Conservation (phyloP, 176 grass and related monocot species). For the Triticum dicoccoides region DNA sequence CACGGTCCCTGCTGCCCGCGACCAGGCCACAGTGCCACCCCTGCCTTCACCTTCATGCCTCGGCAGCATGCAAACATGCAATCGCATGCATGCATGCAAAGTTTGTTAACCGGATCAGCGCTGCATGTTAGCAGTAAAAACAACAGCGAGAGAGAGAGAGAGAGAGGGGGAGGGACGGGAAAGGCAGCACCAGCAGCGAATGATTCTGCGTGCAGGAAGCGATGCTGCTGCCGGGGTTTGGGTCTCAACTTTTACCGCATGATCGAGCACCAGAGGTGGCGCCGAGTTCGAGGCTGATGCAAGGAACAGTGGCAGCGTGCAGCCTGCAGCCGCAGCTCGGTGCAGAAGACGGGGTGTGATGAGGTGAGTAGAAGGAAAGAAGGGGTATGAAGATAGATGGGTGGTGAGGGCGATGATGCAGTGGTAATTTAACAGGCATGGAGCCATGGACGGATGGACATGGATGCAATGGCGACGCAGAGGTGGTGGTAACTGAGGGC, state of each 20-base stretch:
- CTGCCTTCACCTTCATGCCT: neutral
- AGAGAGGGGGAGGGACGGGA: no score
- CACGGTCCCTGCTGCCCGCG: slow-evolving; percentile 7
- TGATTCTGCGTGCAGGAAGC: slow-evolving; percentile 36
- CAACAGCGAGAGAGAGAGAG: no score
- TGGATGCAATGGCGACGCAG: slow-evolving; percentile 11
- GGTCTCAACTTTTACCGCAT: slow-evolving; percentile 13
- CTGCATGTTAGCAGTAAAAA: neutral
- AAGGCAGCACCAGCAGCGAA: neutral
- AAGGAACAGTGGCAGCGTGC: slow-evolving; percentile 34
- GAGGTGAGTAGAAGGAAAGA: neutral
- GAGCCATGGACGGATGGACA: slow-evolving; percentile 30
- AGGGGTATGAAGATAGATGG: neutral
- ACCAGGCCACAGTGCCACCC: slow-evolving; percentile 33
- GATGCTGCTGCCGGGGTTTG: no score
- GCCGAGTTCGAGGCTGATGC: slow-evolving; percentile 57
- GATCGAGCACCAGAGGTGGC: neutral
- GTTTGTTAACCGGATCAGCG: slow-evolving; percentile 21
- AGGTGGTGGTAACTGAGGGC: slow-evolving; percentile 15
- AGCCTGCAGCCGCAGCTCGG: neutral
- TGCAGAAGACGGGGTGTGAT: neutral
- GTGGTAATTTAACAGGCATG: slow-evolving; percentile 52
- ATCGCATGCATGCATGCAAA: neutral
- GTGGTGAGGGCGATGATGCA: neutral
- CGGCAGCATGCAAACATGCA: neutral